phyloP scores from a whole-genome alignment of 2,329 filamentous ascomycete genomes.

The Blumeriella jaapii region DNA sequence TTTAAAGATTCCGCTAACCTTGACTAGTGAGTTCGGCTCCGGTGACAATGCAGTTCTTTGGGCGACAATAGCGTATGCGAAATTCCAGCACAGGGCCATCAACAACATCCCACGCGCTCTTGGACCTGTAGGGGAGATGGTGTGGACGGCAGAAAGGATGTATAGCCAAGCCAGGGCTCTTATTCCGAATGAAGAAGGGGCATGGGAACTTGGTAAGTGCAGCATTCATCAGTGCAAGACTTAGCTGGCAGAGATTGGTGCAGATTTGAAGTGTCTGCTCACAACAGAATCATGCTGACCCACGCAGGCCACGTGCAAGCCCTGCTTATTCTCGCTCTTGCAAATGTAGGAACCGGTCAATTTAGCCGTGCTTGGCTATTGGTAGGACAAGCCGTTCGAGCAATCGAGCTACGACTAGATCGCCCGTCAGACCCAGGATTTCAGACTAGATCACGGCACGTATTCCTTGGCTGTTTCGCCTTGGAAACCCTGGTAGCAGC shows the following conservation, averaged over 20 bases:
- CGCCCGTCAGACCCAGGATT: slow-evolving; percentile 23
- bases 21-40: slow-evolving; percentile 14
- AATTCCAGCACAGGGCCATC: slow-evolving; percentile 35
- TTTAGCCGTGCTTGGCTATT: slow-evolving; percentile 50
- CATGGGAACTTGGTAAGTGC: slow-evolving; percentile 31
- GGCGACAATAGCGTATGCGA: slow-evolving; percentile 46
- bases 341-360: slow-evolving; percentile 49
- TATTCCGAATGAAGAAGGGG: slow-evolving; percentile 37
- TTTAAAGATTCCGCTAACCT: not conserved
- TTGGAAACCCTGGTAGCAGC: slow-evolving; percentile 48
- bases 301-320: slow-evolving; percentile 42
- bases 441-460: slow-evolving; percentile 29
- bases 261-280: too few relatives aligned
- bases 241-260: too few relatives aligned
- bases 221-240: too few relatives aligned
- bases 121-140: slow-evolving; percentile 14
- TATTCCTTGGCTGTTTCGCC: slow-evolving; percentile 47
- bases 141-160: slow-evolving; percentile 30
- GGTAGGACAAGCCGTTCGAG: slow-evolving; percentile 50
- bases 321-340: slow-evolving; percentile 46
- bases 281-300: too few relatives aligned
- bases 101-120: slow-evolving; percentile 22
- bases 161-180: slow-evolving; percentile 39
- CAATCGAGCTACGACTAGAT: slow-evolving; percentile 33
- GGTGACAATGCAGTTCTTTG: slow-evolving; percentile 46